Evolutionary conservation across 495 filamentous ascomycete species (phyloP), one percentile per base, ranked within the genome.

Genomic region (Aspergillus egyptiacus): DNA sequence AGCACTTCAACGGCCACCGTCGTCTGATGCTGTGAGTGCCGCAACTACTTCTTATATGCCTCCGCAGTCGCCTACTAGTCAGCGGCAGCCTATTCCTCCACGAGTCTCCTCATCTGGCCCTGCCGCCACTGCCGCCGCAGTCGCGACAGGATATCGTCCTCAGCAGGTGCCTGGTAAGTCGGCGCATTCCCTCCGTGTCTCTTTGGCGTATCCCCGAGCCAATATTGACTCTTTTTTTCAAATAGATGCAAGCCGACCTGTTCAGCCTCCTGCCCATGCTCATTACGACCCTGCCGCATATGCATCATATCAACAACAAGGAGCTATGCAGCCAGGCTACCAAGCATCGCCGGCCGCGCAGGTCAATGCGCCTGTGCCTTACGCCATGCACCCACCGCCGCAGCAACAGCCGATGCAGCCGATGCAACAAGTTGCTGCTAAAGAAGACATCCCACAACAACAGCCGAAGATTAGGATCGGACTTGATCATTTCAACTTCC

Each of bases 401-500:
- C 76, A 79, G 30, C 54, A 56, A 22, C 41, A 31, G 10, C 18
- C 4, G 53, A 65, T 55, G 25, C 44, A 54, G 15, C n/a, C 54
- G 5, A 51, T 55, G 33, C 55, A 57, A 22, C 63, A 57, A 49
- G 56, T 64, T 37, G 57, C 62, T 25, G 60, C 66, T 20, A 67
- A 72, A 46, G 78, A 82, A 44, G 75, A 75, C 14, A 57, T 58
- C 23, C 77, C 77, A 14, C 76, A 75, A 14, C 76, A 75, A n/a
- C 84, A 85, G 27, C 80, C 79, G 13, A 87, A 86, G 36, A 69
- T 80, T 51, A 75, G 93, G 46, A 96, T 99, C 60, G 93, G 93
- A 24, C 75, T 99, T 37, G 93, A 97, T 65, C 90, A 97, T 65
- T 99, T 99, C 75, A 99, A 99, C 63, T 99, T 99, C 79, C 78